Conservation (phyloP, 108 stramenopile species). For the Skeletonema potamos region DNA sequence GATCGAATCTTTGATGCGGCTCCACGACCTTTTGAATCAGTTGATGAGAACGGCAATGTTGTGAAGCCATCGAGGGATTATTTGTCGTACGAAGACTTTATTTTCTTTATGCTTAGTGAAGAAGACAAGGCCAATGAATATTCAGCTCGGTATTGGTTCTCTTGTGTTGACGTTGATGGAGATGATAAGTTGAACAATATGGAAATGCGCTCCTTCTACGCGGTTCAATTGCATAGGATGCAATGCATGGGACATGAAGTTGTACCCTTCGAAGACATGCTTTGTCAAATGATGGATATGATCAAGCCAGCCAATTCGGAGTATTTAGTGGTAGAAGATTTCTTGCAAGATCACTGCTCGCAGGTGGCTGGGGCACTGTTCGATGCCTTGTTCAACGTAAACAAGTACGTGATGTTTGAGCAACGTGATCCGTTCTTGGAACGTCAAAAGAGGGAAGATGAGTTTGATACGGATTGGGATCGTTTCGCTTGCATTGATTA, state of each 20-base stretch:
- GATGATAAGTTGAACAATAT: constrained; percentile 93
- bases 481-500: constrained; percentile 95
- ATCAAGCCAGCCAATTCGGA: constrained; percentile 76
- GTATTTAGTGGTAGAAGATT: constrained; percentile 78
- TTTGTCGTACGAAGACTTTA: constrained; percentile 95
- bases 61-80: constrained; percentile 52
- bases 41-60: constrained; percentile 38
- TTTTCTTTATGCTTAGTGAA: constrained; percentile 97
- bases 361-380: constrained; percentile 95
- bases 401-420: constrained; percentile 97
- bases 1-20: constrained; percentile 96
- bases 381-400: constrained; percentile 97
- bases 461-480: constrained; percentile 98
- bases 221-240: constrained; percentile 92
- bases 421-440: constrained; percentile 95
- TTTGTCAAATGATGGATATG: constrained; percentile 99
- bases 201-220: constrained; percentile 96
- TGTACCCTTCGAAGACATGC: constrained; percentile 95
- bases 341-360: constrained; percentile 83
- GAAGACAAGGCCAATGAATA: constrained; percentile 96
- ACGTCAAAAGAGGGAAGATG: constrained; percentile 91
- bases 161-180: constrained; percentile 95
- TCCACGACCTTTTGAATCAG: constrained; percentile 72
- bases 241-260: constrained; percentile 97
- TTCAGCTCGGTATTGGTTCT: constrained; percentile 96